These are phyloP conservation scores for Hygrophoropsis aurantiaca DNA, from an alignment of 768 basidiomycete species.

Conservation along the genomic window DNA sequence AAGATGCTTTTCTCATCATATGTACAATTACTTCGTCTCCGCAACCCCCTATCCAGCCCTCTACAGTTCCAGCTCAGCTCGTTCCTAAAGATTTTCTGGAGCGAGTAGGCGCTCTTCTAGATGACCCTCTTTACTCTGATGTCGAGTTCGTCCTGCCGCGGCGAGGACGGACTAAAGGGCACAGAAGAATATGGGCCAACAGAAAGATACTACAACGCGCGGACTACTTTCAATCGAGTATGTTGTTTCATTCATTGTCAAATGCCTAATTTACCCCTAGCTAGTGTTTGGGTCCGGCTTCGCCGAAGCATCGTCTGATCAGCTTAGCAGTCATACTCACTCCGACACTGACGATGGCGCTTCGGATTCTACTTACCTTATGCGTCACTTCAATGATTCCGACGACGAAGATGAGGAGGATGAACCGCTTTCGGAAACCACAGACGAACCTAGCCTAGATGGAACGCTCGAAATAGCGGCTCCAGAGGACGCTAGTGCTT, in stretches of 20 bases:
- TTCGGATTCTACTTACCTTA: constrained; percentile 46
- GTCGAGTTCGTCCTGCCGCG: constrained; percentile 75
- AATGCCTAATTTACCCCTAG: constrained; percentile 1
- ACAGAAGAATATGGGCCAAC: constrained; percentile 62
- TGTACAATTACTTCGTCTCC: constrained; percentile 78
- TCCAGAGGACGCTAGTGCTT: constrained; percentile 7
- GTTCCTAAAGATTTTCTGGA: constrained; percentile 70
- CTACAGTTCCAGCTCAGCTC: constrained; percentile 44
- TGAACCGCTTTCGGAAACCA: constrained; percentile 35
- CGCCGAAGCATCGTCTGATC: constrained; percentile 50
- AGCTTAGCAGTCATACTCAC: constrained; percentile 19
- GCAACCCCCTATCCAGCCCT: constrained; percentile 44
- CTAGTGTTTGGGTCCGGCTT: constrained; percentile 77
- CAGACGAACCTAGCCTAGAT: constrained; percentile 32
- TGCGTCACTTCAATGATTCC: constrained; percentile 45
- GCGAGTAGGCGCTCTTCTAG: constrained; percentile 70
- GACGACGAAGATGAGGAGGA: constrained; percentile 56
- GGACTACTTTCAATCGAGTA: constrained; percentile 80
- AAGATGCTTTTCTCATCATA: constrained; percentile 72
- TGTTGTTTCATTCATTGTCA: constrained; percentile 6
- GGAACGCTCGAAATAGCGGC: constrained; percentile 21
- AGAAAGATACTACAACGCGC: constrained; percentile 65
- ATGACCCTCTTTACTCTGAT: constrained; percentile 84
- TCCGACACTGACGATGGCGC: constrained; percentile 37
- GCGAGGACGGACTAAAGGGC: constrained; percentile 35